Conservation (phyloP, 805 yeast genomes). For the Candida xyloterini region DNA sequence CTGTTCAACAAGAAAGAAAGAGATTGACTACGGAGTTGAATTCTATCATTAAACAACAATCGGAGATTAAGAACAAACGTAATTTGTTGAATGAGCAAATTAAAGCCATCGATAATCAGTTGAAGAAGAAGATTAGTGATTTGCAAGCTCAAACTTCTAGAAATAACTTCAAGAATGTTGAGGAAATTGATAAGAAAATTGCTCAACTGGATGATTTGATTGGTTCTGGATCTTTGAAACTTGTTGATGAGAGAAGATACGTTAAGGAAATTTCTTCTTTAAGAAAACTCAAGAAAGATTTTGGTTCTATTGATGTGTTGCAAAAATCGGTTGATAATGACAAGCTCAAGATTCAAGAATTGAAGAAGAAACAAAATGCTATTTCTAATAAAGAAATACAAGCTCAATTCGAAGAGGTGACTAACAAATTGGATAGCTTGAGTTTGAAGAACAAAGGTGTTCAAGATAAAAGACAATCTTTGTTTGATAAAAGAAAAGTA, state of each 20-base stretch:
- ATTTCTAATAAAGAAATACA: slow-evolving; percentile 64
- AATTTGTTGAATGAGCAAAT: slow-evolving; percentile 55
- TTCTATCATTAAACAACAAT: slow-evolving; percentile 39
- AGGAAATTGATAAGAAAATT: slow-evolving; percentile 68
- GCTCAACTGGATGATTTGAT: slow-evolving; percentile 66
- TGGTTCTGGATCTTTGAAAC: slow-evolving; percentile 72
- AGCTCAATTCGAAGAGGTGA: slow-evolving; percentile 63
- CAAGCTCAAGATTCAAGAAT: slow-evolving; percentile 67
- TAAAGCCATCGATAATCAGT: slow-evolving; percentile 60
- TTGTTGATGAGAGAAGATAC: slow-evolving; percentile 85
- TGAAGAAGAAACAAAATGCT: slow-evolving; percentile 62
- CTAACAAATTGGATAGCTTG: slow-evolving; percentile 67
- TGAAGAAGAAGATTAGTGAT: slow-evolving; percentile 75
- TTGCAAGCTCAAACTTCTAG: slow-evolving; percentile 70
- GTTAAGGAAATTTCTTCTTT: slow-evolving; percentile 83
- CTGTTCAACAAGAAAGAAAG: slow-evolving; percentile 51
- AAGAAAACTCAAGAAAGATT: slow-evolving; percentile 78
- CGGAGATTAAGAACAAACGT: slow-evolving; percentile 34
- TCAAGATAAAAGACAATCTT: slow-evolving; percentile 61
- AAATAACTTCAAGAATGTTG: slow-evolving; percentile 61
- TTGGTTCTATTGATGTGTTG: slow-evolving; percentile 65
- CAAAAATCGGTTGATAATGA: slow-evolving; percentile 80
- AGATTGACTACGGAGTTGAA: slow-evolving; percentile 44
- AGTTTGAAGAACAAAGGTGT: slow-evolving; percentile 55
- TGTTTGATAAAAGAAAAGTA: slow-evolving; percentile 64